Conservation (phyloP, 306 rosid species). For the Morella rubra region DNA sequence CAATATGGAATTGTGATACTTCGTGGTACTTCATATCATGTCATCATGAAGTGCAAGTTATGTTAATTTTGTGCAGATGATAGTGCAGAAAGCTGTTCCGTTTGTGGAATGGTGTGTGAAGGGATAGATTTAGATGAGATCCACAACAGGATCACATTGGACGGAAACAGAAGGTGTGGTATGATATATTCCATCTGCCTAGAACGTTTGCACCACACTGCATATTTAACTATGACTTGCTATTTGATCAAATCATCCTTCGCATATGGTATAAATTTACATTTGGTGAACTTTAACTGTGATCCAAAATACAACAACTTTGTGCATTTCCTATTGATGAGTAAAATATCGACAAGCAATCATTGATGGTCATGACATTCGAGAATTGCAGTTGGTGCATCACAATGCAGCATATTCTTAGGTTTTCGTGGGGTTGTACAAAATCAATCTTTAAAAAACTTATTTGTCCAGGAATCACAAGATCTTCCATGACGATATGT, state of each 20-base stretch:
- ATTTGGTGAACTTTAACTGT: neutral
- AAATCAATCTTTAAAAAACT: neutral
- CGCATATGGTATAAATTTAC: neutral
- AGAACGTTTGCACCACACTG: neutral
- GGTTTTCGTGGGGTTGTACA: neutral
- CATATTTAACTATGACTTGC: slow-evolving; percentile 4
- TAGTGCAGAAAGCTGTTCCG: slow-evolving; percentile 17
- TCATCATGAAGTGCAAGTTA: neutral
- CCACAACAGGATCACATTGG: neutral
- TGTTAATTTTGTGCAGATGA: slow-evolving; percentile 19
- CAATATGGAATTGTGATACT: neutral
- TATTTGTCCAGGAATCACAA: neutral
- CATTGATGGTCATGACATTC: neutral
- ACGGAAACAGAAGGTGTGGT: slow-evolving; percentile 22
- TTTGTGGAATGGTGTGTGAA: slow-evolving; percentile 19
- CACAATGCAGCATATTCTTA: neutral
- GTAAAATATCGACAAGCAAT: neutral
- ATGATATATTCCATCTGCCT: slow-evolving; percentile 25
- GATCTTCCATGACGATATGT: neutral
- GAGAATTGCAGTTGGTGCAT: neutral
- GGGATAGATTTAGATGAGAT: slow-evolving; percentile 16
- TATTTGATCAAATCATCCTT: neutral
- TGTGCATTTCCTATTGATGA: neutral
- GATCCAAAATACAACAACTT: neutral
- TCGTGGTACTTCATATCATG: neutral